Conservation (phyloP, 306 rosid species). For the Datisca glomerata region DNA sequence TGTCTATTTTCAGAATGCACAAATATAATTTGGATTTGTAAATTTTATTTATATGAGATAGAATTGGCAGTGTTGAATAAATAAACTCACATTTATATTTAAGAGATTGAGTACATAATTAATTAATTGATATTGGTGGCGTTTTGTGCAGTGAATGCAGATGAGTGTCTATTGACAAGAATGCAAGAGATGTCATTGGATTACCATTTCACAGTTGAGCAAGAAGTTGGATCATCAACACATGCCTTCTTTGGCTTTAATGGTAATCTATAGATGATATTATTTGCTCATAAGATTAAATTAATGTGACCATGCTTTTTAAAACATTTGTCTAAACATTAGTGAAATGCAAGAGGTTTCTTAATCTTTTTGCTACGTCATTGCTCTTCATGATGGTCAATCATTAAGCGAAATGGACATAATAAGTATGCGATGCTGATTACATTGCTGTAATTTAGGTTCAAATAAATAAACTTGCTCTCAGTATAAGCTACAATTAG, state of each 20-base stretch:
- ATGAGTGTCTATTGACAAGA: conserved; percentile 86
- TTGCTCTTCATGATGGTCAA: not conserved
- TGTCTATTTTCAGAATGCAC: too few relatives aligned
- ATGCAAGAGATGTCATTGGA: conserved; percentile 99
- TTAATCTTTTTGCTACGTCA: too few relatives aligned
- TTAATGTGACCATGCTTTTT: too few relatives aligned
- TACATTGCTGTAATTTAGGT: too few relatives aligned
- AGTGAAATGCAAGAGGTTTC: too few relatives aligned
- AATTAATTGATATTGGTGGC: not conserved
- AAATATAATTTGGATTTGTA: too few relatives aligned
- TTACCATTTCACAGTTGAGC: conserved; percentile 96
- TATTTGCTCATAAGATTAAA: not conserved
- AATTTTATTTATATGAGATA: too few relatives aligned
- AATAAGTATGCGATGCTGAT: too few relatives aligned
- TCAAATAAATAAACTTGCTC: too few relatives aligned
- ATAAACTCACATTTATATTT: not conserved
- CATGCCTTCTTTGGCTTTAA: conserved; percentile 99
- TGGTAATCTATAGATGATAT: conserved; percentile 37
- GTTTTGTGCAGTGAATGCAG: conserved; percentile 53
- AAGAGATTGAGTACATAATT: not conserved
- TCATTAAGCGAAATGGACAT: not conserved
- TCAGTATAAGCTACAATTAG: too few relatives aligned
- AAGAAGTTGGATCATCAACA: conserved; percentile 98
- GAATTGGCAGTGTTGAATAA: too few relatives aligned
- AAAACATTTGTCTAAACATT: not conserved